Evolutionary conservation across 2,329 filamentous ascomycete species (phyloP).

Genomic region (Xylaria arbuscula): DNA sequence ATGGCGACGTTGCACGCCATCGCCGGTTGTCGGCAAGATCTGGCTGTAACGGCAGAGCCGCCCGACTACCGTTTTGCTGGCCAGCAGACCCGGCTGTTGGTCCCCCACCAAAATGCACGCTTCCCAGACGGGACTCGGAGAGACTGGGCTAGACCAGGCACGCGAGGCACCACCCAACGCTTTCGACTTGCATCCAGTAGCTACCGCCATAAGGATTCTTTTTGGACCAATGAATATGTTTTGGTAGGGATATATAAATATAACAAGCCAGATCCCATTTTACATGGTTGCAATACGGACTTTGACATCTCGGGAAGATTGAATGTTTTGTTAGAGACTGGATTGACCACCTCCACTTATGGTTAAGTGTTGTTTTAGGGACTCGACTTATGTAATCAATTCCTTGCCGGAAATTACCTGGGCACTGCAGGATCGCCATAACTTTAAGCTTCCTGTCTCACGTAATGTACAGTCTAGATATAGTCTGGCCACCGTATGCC

Average conservation of each 20-base stretch:
- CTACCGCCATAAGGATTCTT: background rate
- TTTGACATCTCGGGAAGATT: too few relatives aligned
- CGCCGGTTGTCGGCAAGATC: constrained; percentile 32
- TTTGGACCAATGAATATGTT: background rate
- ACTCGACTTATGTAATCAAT: too few relatives aligned
- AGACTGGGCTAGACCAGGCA: constrained; percentile 14
- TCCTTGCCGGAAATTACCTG: too few relatives aligned
- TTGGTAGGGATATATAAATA: constrained; percentile 1
- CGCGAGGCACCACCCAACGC: too few relatives aligned
- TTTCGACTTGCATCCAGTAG: background rate
- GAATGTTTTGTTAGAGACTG: too few relatives aligned
- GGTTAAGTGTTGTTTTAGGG: too few relatives aligned
- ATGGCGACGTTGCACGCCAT: constrained; percentile 38
- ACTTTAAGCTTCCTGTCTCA: too few relatives aligned
- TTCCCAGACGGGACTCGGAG: background rate
- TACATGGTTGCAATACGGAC: background rate
- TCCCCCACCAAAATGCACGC: background rate
- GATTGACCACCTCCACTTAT: too few relatives aligned
- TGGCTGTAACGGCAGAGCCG: constrained; percentile 28
- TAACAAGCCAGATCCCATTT: background rate
- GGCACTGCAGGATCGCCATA: too few relatives aligned
- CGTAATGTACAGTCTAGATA: background rate
- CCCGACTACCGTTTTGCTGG: constrained; percentile 33
- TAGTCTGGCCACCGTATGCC: background rate
- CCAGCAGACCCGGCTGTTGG: background rate